Percentiles rank a stretch among this genome's conserved stretches.
These are phyloP conservation scores for Gamsiella multidivaricata DNA, from an alignment of 192 early-diverging fungal genomes.

Conservation along the genomic window DNA sequence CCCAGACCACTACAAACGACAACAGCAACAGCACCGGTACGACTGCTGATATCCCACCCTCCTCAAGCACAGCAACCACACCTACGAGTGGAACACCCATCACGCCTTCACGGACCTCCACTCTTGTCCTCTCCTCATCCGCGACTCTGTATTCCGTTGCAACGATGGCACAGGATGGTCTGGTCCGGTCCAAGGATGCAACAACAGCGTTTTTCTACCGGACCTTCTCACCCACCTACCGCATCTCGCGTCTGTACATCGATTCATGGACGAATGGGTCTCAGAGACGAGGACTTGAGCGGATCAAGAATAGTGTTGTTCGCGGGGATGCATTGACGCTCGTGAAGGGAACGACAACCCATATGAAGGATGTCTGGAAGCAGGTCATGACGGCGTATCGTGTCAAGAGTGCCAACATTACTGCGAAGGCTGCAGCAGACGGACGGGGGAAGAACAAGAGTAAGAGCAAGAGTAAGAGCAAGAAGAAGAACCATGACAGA, in stretches of 20 bases:
- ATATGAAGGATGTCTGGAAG: slow-evolving; percentile 43
- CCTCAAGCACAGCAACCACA: no score
- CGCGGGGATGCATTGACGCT: slow-evolving; percentile 27
- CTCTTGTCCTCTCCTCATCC: neutral
- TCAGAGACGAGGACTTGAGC: slow-evolving; percentile 28
- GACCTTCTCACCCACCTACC: slow-evolving; percentile 49
- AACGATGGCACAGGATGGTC: neutral
- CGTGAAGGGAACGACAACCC: neutral
- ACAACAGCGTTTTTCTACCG: slow-evolving; percentile 41
- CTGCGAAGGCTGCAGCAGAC: neutral
- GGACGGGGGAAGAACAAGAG: neutral
- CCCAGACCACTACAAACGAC: neutral
- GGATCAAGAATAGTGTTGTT: slow-evolving; percentile 25
- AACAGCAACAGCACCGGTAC: no score
- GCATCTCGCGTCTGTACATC: slow-evolving; percentile 24
- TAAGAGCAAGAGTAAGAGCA: neutral
- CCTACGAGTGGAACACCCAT: neutral
- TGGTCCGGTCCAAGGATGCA: slow-evolving; percentile 26
- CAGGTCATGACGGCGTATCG: slow-evolving; percentile 28
- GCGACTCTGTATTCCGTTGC: neutral
- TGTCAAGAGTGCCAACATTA: neutral
- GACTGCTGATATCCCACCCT: no score
- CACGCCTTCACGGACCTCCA: neutral
- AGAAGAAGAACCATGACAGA: neutral
- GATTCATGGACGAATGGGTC: slow-evolving; percentile 35